Evolutionary conservation across 495 filamentous ascomycete genomes (phyloP).

Genomic region (Penicillium taxi): DNA sequence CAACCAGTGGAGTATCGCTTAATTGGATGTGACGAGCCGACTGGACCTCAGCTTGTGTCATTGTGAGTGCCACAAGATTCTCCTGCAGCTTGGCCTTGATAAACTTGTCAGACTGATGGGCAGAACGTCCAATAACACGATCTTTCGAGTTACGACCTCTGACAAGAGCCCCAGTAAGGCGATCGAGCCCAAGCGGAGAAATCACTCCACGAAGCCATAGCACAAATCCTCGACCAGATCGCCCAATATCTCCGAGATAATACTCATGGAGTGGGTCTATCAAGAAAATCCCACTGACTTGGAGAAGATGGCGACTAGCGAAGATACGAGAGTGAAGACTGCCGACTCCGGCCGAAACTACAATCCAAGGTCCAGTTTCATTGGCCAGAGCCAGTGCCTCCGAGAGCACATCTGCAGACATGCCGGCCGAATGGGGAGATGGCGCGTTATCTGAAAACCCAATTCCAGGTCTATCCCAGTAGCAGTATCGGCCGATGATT

Average conservation of each 20-base stretch:
- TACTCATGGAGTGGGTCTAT: constrained; percentile 86
- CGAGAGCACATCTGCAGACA: constrained; percentile 75
- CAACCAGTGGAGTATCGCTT: constrained; percentile 58
- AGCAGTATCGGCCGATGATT: constrained; percentile 81
- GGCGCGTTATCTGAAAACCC: constrained; percentile 91
- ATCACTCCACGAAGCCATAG: constrained; percentile 81
- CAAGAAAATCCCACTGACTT: constrained; percentile 70
- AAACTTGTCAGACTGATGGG: constrained; percentile 70
- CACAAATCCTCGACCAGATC: constrained; percentile 63
- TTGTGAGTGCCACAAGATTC: constrained; percentile 72
- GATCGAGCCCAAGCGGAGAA: constrained; percentile 76
- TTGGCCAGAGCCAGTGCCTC: constrained; percentile 74
- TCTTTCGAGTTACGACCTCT: constrained; percentile 72
- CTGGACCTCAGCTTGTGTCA: constrained; percentile 73
- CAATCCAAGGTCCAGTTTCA: constrained; percentile 77
- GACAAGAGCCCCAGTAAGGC: constrained; percentile 68
- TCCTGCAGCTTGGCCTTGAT: constrained; percentile 91
- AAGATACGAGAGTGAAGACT: constrained; percentile 87
- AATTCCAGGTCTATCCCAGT: constrained; percentile 86
- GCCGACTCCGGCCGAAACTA: constrained; percentile 66
- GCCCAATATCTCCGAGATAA: constrained; percentile 56
- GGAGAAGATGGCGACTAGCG: constrained; percentile 62
- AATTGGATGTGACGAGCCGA: constrained; percentile 70
- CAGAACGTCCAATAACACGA: constrained; percentile 67
- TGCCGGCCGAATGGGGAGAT: constrained; percentile 83